Conservation (phyloP, 1,284 basidiomycete species). For the Mycosarcoma mackinlayi region DNA sequence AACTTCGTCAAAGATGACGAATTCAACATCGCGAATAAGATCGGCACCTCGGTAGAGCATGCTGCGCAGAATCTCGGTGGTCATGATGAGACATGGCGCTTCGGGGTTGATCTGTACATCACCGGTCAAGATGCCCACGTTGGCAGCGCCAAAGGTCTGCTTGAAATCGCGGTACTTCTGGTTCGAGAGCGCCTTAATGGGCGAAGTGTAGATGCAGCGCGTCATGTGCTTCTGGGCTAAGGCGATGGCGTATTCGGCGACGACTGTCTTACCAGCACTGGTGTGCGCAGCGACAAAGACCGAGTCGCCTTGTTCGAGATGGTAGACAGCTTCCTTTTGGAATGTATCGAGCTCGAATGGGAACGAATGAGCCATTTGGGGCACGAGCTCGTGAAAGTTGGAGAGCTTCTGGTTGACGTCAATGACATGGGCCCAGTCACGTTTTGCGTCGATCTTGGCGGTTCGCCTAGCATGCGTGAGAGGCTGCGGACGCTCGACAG, state of each 20-base stretch:
- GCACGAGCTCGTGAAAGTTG: constrained; percentile 88
- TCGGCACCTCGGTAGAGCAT: constrained; percentile 88
- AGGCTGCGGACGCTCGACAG: constrained; percentile 53
- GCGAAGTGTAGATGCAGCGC: constrained; percentile 96
- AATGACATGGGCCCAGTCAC: constrained; percentile 97
- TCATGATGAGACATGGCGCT: constrained; percentile 88
- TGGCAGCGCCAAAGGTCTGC: constrained; percentile 88
- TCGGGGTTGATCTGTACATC: constrained; percentile 99
- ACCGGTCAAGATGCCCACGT: constrained; percentile 95
- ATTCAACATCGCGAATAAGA: constrained; percentile 97
- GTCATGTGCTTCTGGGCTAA: constrained; percentile 98
- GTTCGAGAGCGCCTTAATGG: constrained; percentile 98
- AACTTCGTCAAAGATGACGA: constrained; percentile 99
- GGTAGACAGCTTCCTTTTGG: constrained; percentile 98
- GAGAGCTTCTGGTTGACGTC: constrained; percentile 88
- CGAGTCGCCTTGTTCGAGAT: constrained; percentile 95
- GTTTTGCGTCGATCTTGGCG: constrained; percentile 72
- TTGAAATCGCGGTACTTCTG: constrained; percentile 99
- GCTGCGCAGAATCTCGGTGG: constrained; percentile 95
- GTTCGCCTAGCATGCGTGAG: constrained; percentile 32
- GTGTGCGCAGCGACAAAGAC: constrained; percentile 99
- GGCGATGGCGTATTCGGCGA: constrained; percentile 98
- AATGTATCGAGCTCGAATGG: constrained; percentile 88
- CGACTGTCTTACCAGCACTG: constrained; percentile 98
- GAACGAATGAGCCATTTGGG: constrained; percentile 84